Percentiles rank a stretch among this genome's conserved stretches.
These are phyloP conservation scores for Dendrobium chrysotoxum DNA, from an alignment of 106 monocot genomes.

Conservation along the genomic window DNA sequence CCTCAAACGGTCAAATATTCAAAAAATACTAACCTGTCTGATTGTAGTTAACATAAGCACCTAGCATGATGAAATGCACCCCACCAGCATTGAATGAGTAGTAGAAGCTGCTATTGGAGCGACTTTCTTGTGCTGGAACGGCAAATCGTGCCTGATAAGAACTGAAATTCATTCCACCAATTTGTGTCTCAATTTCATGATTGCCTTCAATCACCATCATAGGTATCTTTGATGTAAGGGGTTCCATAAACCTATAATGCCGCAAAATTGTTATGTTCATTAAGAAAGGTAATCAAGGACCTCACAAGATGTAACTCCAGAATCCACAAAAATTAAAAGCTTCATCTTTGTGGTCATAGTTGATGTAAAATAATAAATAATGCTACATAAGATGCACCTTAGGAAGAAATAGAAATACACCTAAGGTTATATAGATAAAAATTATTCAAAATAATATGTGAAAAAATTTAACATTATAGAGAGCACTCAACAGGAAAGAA, in stretches of 20 bases:
- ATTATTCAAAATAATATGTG: too few species aligned
- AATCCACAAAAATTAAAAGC: background rate
- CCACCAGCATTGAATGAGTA: conserved; percentile 92
- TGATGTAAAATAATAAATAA: background rate
- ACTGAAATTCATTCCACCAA: conserved; percentile 44
- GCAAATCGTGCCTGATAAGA: conserved; percentile 72
- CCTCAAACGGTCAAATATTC: background rate
- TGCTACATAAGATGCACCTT: background rate
- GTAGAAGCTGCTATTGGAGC: conserved; percentile 70
- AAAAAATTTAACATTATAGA: too few species aligned
- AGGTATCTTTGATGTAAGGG: conserved; percentile 69
- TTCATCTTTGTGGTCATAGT: background rate
- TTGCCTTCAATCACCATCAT: conserved; percentile 98
- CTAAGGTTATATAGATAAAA: too few species aligned
- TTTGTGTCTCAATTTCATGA: conserved; percentile 87
- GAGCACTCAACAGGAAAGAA: background rate
- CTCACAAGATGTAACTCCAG: background rate
- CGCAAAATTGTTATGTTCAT: background rate
- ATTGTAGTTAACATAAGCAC: conserved; percentile 81
- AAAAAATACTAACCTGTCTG: conserved; percentile 33
- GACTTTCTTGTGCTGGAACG: conserved; percentile 63
- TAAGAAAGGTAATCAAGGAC: too few species aligned
- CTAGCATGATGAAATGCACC: conserved; percentile 87
- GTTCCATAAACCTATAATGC: conserved; percentile 69
- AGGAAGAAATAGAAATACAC: too few species aligned